Base-by-base conservation (phyloP, 495 filamentous ascomycete genomes). In the Podospora didyma region DNA sequence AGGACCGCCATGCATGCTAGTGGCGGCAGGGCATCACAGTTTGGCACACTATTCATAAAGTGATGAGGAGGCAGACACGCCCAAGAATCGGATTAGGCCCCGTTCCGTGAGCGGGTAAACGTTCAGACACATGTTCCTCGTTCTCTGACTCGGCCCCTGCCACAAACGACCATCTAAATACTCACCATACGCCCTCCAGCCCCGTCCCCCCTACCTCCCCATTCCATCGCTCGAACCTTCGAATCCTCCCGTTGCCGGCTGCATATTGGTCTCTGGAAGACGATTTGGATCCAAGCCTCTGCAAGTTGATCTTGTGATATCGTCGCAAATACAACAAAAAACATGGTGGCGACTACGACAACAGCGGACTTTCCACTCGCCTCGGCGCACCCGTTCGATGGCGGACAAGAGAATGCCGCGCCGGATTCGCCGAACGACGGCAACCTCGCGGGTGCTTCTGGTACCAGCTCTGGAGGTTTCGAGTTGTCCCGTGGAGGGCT, bases 401-500 rank as follows among this genome's bases (percentile, higher is more conserved):
- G 61, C 42, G 35, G 28, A 19, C 31, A 46, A 6, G 53, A 46
- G n/a, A 41, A 58, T 31, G 16, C 59, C 10, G 57, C 53, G 14
- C 56, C 66, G 11, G 58, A 58, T 47, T 60, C 58, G 46, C 66
- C 53, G 3, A 56, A 55, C 42, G 69, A 65, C 28, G 78, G 78
- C 51, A 69, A 61, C 49, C 62, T 68, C 51, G 85, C 79, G 16
- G 85, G 84, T 24, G 84, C 83, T 14, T 69, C 76, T 24, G 85
- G 84, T 19, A 57, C 61, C 20, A 73, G 73, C 46, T 69, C 71
- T n/a, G 76, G 79, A 14, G 74, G 73, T 16, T 71, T 82, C 59
- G 68, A 67, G 23, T 62, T 88, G 31, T 85, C 83, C 7, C 76
- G 73, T 45, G 83, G 83, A 12, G 84, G 74, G 2, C 69, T 88